A percentile compares a stretch with the other conserved stretches of the same genome.
Conservation (phyloP, 768 basidiomycete genomes). For the Termitomyces eurrhizus region DNA sequence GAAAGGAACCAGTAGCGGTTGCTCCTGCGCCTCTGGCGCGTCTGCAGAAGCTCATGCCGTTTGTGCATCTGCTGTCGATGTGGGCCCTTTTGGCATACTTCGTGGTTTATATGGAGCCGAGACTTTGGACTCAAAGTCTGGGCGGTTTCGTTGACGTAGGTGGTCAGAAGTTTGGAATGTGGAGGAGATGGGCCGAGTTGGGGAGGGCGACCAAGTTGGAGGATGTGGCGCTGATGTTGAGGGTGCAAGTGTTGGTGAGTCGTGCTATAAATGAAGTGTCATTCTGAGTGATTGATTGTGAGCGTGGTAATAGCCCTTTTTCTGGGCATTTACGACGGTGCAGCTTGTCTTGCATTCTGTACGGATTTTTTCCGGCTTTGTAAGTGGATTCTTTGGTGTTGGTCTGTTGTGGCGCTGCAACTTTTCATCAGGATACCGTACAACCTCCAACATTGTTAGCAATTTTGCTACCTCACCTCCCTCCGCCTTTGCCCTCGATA, state of each 20-base stretch:
- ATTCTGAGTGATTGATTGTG: not conserved
- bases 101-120: conserved; percentile 62
- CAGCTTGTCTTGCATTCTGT: conserved; percentile 69
- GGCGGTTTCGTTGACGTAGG: conserved; percentile 23
- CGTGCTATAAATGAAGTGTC: not conserved
- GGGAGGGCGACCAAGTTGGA: conserved; percentile 30
- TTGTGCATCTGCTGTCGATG: conserved; percentile 61
- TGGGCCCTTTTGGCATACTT: conserved; percentile 69
- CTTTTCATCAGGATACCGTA: conserved; percentile 43
- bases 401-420: not conserved
- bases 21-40: conserved; percentile 31
- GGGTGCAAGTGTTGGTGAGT: conserved; percentile 59
- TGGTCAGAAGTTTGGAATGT: conserved; percentile 24
- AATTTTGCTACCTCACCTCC: conserved; percentile 61
- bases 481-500: conserved; percentile 57
- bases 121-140: conserved; percentile 35
- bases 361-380: conserved; percentile 66
- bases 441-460: conserved; percentile 58
- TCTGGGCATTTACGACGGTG: conserved; percentile 77
- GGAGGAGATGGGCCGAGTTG: conserved; percentile 65
- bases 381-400: conserved; percentile 29
- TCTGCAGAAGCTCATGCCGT: conserved; percentile 58
- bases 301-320: conserved; percentile 55
- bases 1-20: conserved; percentile 22
- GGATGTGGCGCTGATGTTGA: conserved; percentile 27